Evolutionary conservation across 2,329 filamentous ascomycete genomes (phyloP).

Genomic region (Trichoderma gracile): DNA sequence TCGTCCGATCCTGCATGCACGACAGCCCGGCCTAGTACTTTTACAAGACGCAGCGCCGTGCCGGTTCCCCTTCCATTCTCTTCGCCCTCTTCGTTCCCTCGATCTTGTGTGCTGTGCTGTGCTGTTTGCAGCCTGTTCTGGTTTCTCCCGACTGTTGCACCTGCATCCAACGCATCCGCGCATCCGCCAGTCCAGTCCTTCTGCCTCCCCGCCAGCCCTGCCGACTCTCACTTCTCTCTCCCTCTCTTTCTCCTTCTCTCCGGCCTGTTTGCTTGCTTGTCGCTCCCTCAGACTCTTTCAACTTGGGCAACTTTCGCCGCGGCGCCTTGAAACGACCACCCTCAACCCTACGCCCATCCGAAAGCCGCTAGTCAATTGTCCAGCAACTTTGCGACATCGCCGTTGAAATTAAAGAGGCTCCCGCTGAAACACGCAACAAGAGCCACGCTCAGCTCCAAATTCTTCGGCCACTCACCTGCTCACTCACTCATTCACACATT

Average conservation of each 20-base stretch:
- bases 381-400: constrained; percentile 18
- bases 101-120: background rate
- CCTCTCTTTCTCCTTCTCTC: background rate
- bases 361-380: constrained; percentile 15
- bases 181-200: background rate
- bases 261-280: background rate
- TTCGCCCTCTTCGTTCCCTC: constrained; percentile 6
- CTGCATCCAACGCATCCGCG: background rate
- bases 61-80: background rate
- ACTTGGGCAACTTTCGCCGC: background rate
- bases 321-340: constrained; percentile 15
- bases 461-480: background rate
- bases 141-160: background rate
- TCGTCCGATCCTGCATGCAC: background rate
- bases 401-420: constrained; percentile 22
- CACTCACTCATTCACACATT: no score
- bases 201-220: background rate
- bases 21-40: background rate
- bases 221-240: background rate
- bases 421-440: constrained; percentile 18
- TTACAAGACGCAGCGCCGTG: constrained; percentile 14
- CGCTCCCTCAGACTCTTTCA: background rate
- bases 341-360: background rate
- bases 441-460: constrained; percentile 14
- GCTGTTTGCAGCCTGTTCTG: no score